These are phyloP conservation scores for Phialocephala sp. DNA, from an alignment of 2,329 filamentous ascomycete species.

Conservation along the genomic window DNA sequence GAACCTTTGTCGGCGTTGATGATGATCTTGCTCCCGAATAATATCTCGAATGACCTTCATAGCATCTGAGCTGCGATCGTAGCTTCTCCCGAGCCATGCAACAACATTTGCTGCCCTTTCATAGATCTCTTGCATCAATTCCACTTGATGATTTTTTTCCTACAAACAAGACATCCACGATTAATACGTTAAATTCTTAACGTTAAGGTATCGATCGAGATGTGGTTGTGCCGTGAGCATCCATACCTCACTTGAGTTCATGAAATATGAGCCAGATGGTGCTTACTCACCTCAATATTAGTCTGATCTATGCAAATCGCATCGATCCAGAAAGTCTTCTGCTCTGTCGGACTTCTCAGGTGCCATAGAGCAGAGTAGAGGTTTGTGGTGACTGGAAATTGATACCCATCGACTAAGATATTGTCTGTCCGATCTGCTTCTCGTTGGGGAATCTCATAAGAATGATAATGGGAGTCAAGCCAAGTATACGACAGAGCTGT, in stretches of 20 bases:
- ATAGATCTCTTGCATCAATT: slow-evolving; percentile 8
- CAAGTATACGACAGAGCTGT: slow-evolving; percentile 5
- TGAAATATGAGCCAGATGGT: too few relatives aligned
- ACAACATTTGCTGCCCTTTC: neutral
- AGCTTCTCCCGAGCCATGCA: slow-evolving; percentile 6
- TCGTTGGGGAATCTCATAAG: neutral
- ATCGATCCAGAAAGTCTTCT: slow-evolving; percentile 4
- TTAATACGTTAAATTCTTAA: neutral
- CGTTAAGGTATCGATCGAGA: neutral
- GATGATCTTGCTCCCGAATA: neutral
- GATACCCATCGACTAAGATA: neutral
- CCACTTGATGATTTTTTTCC: slow-evolving; percentile 7
- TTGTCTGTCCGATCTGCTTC: neutral
- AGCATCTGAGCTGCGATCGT: neutral
- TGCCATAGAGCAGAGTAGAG: neutral
- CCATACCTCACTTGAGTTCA: neutral
- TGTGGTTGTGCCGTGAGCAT: neutral
- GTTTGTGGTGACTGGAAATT: neutral
- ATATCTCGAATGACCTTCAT: neutral
- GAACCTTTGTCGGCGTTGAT: neutral
- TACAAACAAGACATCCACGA: neutral
- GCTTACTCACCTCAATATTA: neutral
- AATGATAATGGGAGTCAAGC: neutral
- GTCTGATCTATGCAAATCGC: neutral
- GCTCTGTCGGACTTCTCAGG: neutral